A percentile compares a stretch with the other conserved stretches of the same genome.
Conservation (phyloP, 2,329 filamentous ascomycete genomes). For the Monilinia polystroma region DNA sequence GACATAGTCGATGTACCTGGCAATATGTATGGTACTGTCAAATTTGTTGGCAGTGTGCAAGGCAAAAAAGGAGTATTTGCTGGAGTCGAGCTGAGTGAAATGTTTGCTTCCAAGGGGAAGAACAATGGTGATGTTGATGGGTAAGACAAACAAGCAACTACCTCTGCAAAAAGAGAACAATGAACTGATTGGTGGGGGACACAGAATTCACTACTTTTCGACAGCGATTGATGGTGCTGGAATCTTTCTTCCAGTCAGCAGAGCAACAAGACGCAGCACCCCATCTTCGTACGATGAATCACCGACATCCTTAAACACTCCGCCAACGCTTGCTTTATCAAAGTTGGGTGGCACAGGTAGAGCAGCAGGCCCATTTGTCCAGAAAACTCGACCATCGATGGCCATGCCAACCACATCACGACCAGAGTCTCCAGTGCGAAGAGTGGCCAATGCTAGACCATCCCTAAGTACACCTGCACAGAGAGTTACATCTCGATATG, state of each 20-base stretch:
- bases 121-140: slow-evolving; percentile 96
- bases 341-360: slow-evolving; percentile 79
- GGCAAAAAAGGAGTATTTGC: slow-evolving; percentile 91
- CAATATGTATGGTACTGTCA: slow-evolving; percentile 85
- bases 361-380: slow-evolving; percentile 69
- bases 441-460: slow-evolving; percentile 58
- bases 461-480: slow-evolving; percentile 55
- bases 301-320: slow-evolving; percentile 64
- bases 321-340: slow-evolving; percentile 63
- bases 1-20: slow-evolving; percentile 90
- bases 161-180: slow-evolving; percentile 15
- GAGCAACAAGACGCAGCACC: slow-evolving; percentile 68
- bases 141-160: slow-evolving; percentile 51
- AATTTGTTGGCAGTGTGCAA: slow-evolving; percentile 81
- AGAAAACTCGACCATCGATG: slow-evolving; percentile 73
- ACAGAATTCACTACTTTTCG: slow-evolving; percentile 72
- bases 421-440: slow-evolving; percentile 81
- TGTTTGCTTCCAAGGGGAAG: slow-evolving; percentile 83
- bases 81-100: slow-evolving; percentile 81
- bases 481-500: slow-evolving; percentile 57
- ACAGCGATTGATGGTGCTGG: slow-evolving; percentile 78
- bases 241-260: slow-evolving; percentile 87
- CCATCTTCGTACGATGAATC: slow-evolving; percentile 53
- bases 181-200: slow-evolving; percentile 32
- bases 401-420: slow-evolving; percentile 55